A percentile compares a stretch with the other conserved stretches of the same genome.
Conservation (phyloP, 2,329 filamentous ascomycete genomes). For the Epichloe brachyelytri region DNA sequence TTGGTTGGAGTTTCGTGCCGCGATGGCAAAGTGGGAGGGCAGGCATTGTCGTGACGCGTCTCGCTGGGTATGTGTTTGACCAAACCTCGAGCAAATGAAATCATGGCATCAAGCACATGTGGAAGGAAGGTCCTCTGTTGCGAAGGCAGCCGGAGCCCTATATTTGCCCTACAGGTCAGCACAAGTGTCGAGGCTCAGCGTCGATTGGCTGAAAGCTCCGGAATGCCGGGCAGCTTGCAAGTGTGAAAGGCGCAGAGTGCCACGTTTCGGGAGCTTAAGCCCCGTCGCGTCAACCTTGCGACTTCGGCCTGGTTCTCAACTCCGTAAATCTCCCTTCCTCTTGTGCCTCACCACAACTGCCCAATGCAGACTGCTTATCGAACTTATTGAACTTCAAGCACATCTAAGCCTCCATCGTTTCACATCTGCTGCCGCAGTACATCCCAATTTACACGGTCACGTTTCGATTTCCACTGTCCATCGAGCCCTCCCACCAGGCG, state of each 20-base stretch:
- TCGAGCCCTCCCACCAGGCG: neutral
- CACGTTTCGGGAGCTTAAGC: no score
- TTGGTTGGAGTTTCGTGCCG: neutral
- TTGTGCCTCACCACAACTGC: neutral
- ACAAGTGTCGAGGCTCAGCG: constrained; percentile 10
- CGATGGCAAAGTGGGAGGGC: neutral
- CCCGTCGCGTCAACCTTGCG: neutral
- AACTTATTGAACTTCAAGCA: neutral
- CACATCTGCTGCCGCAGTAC: neutral
- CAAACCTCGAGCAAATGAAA: neutral
- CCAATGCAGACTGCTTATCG: no score
- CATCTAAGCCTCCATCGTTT: neutral
- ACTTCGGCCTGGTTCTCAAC: neutral
- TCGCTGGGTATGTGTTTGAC: neutral
- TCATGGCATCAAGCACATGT: neutral
- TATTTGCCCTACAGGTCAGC: constrained; percentile 12
- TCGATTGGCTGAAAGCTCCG: constrained; percentile 15
- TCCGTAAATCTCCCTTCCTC: neutral
- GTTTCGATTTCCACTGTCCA: neutral
- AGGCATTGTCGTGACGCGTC: no score
- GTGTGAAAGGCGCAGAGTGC: no score
- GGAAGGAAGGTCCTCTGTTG: neutral
- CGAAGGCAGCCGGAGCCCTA: constrained; percentile 7
- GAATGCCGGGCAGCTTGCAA: neutral
- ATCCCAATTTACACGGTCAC: neutral